Base-by-base conservation (phyloP, 495 filamentous ascomycete species). In the Talaromyces nanjingensis region DNA sequence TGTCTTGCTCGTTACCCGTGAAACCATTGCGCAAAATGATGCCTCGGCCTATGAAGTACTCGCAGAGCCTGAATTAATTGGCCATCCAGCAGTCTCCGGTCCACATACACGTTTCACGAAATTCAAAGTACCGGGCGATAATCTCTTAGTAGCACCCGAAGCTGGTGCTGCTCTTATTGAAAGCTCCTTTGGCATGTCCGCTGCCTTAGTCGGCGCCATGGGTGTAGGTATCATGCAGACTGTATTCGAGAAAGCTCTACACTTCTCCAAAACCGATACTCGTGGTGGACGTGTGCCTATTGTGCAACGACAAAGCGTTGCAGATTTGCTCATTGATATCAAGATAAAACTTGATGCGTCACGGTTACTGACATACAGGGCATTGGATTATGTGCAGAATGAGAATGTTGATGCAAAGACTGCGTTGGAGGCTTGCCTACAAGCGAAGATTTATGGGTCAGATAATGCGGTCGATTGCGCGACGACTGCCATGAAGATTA, bases 331-430 rank as follows among this genome's bases (percentile, higher is more conserved):
- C 54, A 80, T 77, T 24, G 74, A 77, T 18, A 73, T 84, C 62
- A 85, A 85, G 72, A 84, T 83, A 72, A 72, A 76, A 66, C 73
- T 76, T 4, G 83, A 86, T 62, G 78, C 83, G 0, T 73, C 57
- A 42, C 31, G 75, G n/a, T 71, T 20, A 20, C n/a, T 49, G 45
- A 49, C 45, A 7, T 49, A 49, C n/a, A 49, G 45, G 3, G 45
- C 45, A 1, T 49, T 49, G 45, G 45, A 49, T 49, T 49, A 49
- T 9, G 45, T 49, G 45, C 45, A 49, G 45, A 49, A 20, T 49
- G 45, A 49, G 18, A 12, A 4, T 18, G n/a, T 49, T 22, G 45
- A 49, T 49, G 45, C 45, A 0, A 49, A 49, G 6, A 49, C 45
- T 7, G 45, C 45, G n/a, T 49, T 49, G 45, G 45, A 49, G n/a